phyloP scores from a whole-genome alignment of 2,329 filamentous ascomycete genomes.

The Penicillium occitanis region DNA sequence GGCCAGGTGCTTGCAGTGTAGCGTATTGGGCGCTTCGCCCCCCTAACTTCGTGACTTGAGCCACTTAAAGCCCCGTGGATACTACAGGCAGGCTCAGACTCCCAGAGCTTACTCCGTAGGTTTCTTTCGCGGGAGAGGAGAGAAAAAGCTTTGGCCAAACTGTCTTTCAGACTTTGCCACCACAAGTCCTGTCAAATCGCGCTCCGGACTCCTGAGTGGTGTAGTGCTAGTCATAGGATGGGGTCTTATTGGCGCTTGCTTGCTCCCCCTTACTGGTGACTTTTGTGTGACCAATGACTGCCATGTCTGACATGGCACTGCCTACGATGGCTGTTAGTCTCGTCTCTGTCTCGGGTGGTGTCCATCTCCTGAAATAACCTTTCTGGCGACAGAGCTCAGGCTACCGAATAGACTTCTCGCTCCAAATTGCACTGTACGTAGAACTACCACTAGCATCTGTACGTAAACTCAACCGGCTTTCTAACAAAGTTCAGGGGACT shows the following conservation, averaged over 20 bases:
- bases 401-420: neutral
- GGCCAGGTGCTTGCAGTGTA: neutral
- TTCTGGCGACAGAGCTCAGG: neutral
- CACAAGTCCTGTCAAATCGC: neutral
- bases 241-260: neutral
- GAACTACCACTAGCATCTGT: neutral
- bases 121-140: neutral
- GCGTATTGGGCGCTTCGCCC: conserved; percentile 11
- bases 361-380: neutral
- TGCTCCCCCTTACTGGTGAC: neutral
- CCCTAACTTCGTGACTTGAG: conserved; percentile 9
- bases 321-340: neutral
- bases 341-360: neutral
- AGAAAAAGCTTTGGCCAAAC: neutral
- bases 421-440: neutral
- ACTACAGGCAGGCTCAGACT: neutral
- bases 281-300: neutral
- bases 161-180: neutral
- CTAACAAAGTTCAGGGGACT: neutral
- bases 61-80: neutral
- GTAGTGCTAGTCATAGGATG: neutral
- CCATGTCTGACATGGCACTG: neutral
- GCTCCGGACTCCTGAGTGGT: neutral
- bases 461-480: neutral
- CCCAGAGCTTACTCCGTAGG: neutral